phyloP scores from a whole-genome alignment of 2,329 filamentous ascomycete genomes.

The Ceratocystis alfenasii region DNA sequence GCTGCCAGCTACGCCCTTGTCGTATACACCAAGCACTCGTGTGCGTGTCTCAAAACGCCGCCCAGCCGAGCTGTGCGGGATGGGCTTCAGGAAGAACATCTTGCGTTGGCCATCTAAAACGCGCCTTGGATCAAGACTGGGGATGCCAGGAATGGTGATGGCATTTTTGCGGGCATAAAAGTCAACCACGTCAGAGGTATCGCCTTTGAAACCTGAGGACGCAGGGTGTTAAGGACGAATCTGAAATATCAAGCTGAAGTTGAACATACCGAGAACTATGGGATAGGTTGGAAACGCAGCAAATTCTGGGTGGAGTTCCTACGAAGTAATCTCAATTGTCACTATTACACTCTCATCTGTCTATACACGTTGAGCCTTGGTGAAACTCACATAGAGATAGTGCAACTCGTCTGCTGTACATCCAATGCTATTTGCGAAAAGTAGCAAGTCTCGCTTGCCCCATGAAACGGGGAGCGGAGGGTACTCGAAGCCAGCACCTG shows the following conservation, averaged over 20 bases:
- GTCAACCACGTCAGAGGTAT: conserved; percentile 64
- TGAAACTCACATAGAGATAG: conserved; percentile 66
- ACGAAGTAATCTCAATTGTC: conserved; percentile 1
- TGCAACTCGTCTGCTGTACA: conserved; percentile 77
- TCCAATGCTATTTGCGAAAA: conserved; percentile 86
- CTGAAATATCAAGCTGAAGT: not conserved
- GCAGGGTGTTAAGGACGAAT: conserved; percentile 17
- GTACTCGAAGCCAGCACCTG: conserved; percentile 66
- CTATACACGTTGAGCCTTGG: not conserved
- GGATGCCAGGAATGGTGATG: conserved; percentile 60
- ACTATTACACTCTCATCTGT: not conserved
- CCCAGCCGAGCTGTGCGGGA: conserved; percentile 60
- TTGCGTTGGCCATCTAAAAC: conserved; percentile 77
- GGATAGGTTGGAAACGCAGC: conserved; percentile 81
- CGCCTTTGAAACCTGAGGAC: conserved; percentile 58
- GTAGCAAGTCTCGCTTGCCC: conserved; percentile 75
- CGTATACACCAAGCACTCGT: conserved; percentile 75
- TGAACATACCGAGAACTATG: conserved; percentile 56
- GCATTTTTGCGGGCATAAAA: conserved; percentile 63
- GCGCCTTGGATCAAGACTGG: conserved; percentile 60
- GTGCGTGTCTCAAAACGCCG: conserved; percentile 62
- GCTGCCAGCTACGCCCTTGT: conserved; percentile 74
- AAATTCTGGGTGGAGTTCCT: conserved; percentile 84
- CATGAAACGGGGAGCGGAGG: conserved; percentile 65
- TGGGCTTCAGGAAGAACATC: conserved; percentile 62